phyloP scores from a whole-genome alignment of 1,139 yeast genomes.

The Geotrichum carabidarum region DNA sequence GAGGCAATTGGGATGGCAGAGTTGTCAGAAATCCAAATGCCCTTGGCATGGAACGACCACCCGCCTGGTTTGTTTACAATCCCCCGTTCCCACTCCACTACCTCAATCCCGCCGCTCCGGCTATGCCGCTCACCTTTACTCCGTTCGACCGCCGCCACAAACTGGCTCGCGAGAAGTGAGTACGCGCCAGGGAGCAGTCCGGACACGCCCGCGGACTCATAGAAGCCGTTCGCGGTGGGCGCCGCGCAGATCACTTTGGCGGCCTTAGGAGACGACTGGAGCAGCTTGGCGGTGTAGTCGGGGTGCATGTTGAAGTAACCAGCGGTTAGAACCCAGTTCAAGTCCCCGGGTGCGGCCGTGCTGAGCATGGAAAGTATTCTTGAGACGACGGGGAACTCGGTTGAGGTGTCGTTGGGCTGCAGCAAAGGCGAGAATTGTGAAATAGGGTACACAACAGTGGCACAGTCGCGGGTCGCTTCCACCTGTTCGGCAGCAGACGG shows the following conservation, averaged over 20 bases:
- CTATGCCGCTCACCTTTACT: slow-evolving; percentile 22
- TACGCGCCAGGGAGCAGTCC: slow-evolving; percentile 84
- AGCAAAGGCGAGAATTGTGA: slow-evolving; percentile 86
- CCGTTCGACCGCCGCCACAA: slow-evolving; percentile 51
- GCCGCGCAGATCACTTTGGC: slow-evolving; percentile 84
- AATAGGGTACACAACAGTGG: slow-evolving; percentile 70
- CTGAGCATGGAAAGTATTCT: slow-evolving; percentile 51
- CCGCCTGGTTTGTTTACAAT: slow-evolving; percentile 74
- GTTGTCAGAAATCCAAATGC: slow-evolving; percentile 76
- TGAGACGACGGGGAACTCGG: slow-evolving; percentile 71
- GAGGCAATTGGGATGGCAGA: no score
- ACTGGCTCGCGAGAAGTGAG: slow-evolving; percentile 65
- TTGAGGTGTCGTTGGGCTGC: slow-evolving; percentile 53
- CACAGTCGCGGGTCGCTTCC: slow-evolving; percentile 11
- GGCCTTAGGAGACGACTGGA: slow-evolving; percentile 50
- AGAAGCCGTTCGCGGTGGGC: slow-evolving; percentile 87
- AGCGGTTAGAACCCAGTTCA: slow-evolving; percentile 87
- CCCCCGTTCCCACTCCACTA: slow-evolving; percentile 86
- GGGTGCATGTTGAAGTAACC: slow-evolving; percentile 94
- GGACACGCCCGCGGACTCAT: slow-evolving; percentile 76
- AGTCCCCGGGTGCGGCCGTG: slow-evolving; percentile 48
- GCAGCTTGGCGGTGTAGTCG: slow-evolving; percentile 56
- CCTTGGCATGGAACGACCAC: slow-evolving; percentile 99
- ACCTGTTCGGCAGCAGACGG: slow-evolving; percentile 2
- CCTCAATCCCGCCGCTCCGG: slow-evolving; percentile 38